Evolutionary conservation across 257 asterid genomes (phyloP).

Genomic region (Echium plantagineum): DNA sequence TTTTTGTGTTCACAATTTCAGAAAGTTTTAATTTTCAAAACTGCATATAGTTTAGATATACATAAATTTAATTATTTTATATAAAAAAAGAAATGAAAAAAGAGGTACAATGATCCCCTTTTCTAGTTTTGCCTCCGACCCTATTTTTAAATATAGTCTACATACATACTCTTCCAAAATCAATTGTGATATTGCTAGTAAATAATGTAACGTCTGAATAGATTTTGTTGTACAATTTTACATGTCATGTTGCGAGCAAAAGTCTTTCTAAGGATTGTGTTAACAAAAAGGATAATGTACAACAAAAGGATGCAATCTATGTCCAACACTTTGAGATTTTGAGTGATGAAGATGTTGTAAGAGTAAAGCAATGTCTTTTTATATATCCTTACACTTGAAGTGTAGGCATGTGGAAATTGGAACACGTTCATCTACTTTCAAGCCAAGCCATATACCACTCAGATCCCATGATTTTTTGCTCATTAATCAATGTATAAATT

Average conservation of each 20-base stretch:
- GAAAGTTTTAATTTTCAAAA: too few relatives aligned
- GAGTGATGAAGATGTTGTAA: slow-evolving; percentile 25
- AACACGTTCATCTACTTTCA: slow-evolving; percentile 52
- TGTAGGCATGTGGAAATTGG: slow-evolving; percentile 40
- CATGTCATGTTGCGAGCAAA: background rate
- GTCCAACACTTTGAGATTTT: slow-evolving; percentile 21
- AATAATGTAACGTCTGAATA: too few relatives aligned
- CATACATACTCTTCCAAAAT: too few relatives aligned
- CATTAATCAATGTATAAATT: slow-evolving; percentile 41
- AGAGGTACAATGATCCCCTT: too few relatives aligned
- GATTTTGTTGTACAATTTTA: background rate
- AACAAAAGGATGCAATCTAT: slow-evolving; percentile 4
- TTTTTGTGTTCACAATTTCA: too few relatives aligned
- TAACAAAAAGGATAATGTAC: background rate
- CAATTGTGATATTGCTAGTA: too few relatives aligned
- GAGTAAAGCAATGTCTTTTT: slow-evolving; percentile 78
- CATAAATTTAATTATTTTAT: too few relatives aligned
- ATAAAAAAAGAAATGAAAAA: too few relatives aligned
- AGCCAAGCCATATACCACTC: slow-evolving; percentile 67
- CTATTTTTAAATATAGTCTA: too few relatives aligned
- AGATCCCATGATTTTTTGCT: slow-evolving; percentile 23
- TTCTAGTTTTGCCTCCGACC: too few relatives aligned
- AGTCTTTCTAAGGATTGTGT: slow-evolving; percentile 2
- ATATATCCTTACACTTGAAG: slow-evolving; percentile 66
- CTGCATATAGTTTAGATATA: too few relatives aligned